These are phyloP conservation scores for Thyridium curvatum DNA, from an alignment of 2,329 filamentous ascomycete species.

Conservation along the genomic window DNA sequence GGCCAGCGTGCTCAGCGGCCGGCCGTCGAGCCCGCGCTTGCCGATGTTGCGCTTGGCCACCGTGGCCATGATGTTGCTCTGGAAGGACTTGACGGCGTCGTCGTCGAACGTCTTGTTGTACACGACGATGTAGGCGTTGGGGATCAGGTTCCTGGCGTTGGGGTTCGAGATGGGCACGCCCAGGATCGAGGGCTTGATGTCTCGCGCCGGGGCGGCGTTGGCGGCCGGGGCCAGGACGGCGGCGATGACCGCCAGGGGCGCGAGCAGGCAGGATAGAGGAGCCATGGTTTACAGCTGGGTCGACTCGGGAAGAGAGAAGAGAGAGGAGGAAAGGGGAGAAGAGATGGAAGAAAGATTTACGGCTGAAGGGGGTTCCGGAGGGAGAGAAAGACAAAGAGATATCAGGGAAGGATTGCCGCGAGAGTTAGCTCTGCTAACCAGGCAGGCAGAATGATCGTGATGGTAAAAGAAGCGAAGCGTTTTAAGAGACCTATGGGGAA, in stretches of 20 bases:
- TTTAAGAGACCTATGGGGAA: too few species aligned
- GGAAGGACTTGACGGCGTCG: slow-evolving; percentile 41
- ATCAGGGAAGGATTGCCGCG: not conserved
- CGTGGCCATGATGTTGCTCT: slow-evolving; percentile 38
- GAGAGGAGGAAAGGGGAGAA: slow-evolving; percentile 1
- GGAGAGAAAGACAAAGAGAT: not conserved
- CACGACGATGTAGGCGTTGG: slow-evolving; percentile 58
- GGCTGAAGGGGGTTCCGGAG: too few species aligned
- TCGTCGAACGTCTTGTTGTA: slow-evolving; percentile 50
- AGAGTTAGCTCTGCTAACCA: too few species aligned
- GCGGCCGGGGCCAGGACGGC: slow-evolving; percentile 3
- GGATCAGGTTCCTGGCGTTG: slow-evolving; percentile 39
- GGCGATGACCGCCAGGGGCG: slow-evolving; percentile 6
- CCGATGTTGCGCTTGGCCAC: slow-evolving; percentile 51
- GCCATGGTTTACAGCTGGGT: slow-evolving; percentile 15
- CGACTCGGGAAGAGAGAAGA: slow-evolving; percentile 1
- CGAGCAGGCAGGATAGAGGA: slow-evolving; percentile 6
- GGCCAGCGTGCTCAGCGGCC: slow-evolving; percentile 39
- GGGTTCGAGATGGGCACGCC: slow-evolving; percentile 44
- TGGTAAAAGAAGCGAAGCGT: too few species aligned
- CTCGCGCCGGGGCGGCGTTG: not conserved
- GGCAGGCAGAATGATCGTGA: too few species aligned
- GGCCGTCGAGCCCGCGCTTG: slow-evolving; percentile 42
- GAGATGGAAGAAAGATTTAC: too few species aligned
- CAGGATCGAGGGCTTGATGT: slow-evolving; percentile 9